phyloP scores from a whole-genome alignment of 768 basidiomycete species.

The Pleurotus sapidus region DNA sequence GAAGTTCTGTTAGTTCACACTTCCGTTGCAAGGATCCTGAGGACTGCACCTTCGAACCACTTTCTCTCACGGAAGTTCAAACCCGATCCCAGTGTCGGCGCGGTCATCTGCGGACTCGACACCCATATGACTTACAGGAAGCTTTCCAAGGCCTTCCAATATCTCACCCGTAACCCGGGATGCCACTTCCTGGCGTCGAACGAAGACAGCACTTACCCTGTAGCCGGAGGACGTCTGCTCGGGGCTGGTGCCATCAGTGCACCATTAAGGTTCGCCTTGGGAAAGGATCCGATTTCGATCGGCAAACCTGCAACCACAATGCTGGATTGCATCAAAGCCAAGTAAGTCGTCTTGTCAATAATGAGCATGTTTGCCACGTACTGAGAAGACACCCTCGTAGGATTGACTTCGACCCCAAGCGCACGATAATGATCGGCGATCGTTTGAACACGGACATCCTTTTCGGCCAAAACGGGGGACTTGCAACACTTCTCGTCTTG shows the following conservation, averaged over 20 bases:
- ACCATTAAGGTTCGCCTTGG: conserved; percentile 72
- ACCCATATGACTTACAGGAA: conserved; percentile 90
- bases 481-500: conserved; percentile 86
- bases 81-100: conserved; percentile 78
- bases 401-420: conserved; percentile 79
- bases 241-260: conserved; percentile 86
- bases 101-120: conserved; percentile 94
- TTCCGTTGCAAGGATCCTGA: conserved; percentile 63
- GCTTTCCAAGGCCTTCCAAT: conserved; percentile 87
- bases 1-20: not conserved
- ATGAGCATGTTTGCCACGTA: not conserved
- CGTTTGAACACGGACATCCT: conserved; percentile 93
- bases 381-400: conserved; percentile 35
- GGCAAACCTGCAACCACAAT: conserved; percentile 92
- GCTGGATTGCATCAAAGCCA: conserved; percentile 87
- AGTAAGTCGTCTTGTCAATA: conserved; percentile 29
- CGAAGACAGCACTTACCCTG: conserved; percentile 89
- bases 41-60: conserved; percentile 72
- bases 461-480: conserved; percentile 85
- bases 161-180: conserved; percentile 74
- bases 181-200: conserved; percentile 91
- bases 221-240: conserved; percentile 67
- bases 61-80: conserved; percentile 69
- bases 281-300: conserved; percentile 69
- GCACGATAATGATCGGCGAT: conserved; percentile 96